Evolutionary conservation across 2,329 filamentous ascomycete species (phyloP).

Genomic region (Dactylellina sp.): DNA sequence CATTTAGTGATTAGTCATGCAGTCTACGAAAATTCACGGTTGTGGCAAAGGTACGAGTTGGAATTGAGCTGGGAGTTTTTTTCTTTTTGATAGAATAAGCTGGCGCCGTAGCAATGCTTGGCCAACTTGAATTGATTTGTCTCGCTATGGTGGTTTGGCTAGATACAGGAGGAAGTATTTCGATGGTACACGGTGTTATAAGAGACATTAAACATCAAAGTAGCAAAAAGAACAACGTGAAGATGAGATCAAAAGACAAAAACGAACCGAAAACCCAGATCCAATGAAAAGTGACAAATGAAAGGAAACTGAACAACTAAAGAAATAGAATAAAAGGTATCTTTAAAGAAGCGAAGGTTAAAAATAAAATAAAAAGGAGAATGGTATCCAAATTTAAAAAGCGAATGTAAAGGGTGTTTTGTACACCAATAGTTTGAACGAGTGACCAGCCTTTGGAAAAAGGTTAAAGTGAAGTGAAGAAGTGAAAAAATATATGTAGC

Average conservation of each 20-base stretch:
- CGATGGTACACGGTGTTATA: conserved; percentile 33
- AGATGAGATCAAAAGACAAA: conserved; percentile 13
- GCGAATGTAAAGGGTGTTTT: conserved; percentile 52
- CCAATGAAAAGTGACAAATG: conserved; percentile 11
- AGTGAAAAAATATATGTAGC: not conserved
- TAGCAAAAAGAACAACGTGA: conserved; percentile 11
- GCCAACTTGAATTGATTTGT: conserved; percentile 35
- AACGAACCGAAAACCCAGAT: conserved; percentile 42
- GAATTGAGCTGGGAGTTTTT: not conserved
- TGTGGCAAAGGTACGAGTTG: not conserved
- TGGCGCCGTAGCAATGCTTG: conserved; percentile 16
- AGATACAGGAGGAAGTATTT: conserved; percentile 43
- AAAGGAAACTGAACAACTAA: conserved; percentile 5
- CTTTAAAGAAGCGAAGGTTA: conserved; percentile 52
- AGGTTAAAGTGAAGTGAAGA: conserved; percentile 30
- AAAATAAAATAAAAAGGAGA: conserved; percentile 28
- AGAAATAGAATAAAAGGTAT: conserved; percentile 45
- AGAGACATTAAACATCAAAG: too few relatives aligned
- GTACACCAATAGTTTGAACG: conserved; percentile 51
- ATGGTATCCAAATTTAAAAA: conserved; percentile 34
- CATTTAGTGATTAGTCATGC: conserved; percentile 37
- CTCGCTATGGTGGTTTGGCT: conserved; percentile 39
- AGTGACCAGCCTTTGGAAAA: conserved; percentile 54
- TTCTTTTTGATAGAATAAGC: conserved; percentile 31
- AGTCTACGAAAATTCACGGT: conserved; percentile 1